These are phyloP conservation scores for Fusarium keratoplasticum DNA, from an alignment of 2,329 filamentous ascomycete genomes.

Conservation along the genomic window DNA sequence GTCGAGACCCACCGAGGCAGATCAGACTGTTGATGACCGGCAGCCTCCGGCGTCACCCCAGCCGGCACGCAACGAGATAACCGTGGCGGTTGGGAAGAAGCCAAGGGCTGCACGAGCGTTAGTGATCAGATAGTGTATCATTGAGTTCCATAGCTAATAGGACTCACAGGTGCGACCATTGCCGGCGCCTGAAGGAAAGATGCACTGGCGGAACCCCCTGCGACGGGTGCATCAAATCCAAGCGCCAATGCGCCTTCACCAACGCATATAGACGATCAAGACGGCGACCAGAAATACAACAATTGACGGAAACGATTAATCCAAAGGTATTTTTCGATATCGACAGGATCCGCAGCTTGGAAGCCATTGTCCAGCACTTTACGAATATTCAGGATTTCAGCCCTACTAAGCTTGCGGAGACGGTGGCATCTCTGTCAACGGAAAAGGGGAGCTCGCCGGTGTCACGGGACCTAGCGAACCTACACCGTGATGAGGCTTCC, in stretches of 20 bases:
- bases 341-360: slow-evolving; percentile 18
- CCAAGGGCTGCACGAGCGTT: background rate
- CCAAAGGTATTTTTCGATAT: slow-evolving; percentile 15
- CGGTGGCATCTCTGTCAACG: background rate
- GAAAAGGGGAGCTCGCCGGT: background rate
- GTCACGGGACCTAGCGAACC: background rate
- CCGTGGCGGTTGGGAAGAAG: background rate
- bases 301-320: background rate
- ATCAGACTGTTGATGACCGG: background rate
- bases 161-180: slow-evolving; percentile 18
- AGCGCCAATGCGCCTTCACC: slow-evolving; percentile 15
- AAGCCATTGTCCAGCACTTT: slow-evolving; percentile 15
- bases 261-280: slow-evolving; percentile 9
- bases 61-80: background rate
- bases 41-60: background rate
- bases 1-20: background rate
- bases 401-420: slow-evolving; percentile 1
- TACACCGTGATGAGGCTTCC: background rate
- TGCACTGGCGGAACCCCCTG: slow-evolving; percentile 25
- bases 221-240: slow-evolving; percentile 15
- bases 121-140: background rate
- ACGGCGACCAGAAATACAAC: background rate
- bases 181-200: slow-evolving; percentile 24
- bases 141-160: background rate
- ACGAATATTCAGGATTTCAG: slow-evolving; percentile 16